Percentiles rank a stretch among this genome's conserved stretches.
phyloP scores from a whole-genome alignment of 1,284 basidiomycete species.

The Apiotrichum gracile region DNA sequence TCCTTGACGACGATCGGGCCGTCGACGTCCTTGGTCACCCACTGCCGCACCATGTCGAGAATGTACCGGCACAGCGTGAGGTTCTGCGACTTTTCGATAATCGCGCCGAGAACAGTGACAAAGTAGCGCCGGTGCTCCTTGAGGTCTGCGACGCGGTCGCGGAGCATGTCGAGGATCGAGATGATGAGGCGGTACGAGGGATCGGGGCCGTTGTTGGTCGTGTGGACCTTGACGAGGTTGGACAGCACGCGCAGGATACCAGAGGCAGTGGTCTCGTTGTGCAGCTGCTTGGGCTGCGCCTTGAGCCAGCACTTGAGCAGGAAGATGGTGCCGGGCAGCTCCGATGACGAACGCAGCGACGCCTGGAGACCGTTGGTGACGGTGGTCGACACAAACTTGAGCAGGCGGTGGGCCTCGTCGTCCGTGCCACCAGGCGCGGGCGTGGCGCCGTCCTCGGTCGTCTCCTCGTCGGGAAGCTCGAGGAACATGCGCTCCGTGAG shows the following conservation, averaged over 20 bases:
- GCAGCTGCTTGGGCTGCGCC: slow-evolving; percentile 62
- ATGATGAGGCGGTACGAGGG: slow-evolving; percentile 49
- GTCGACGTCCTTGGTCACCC: slow-evolving; percentile 78
- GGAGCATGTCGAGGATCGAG: slow-evolving; percentile 52
- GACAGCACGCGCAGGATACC: slow-evolving; percentile 78
- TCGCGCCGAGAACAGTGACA: slow-evolving; percentile 63
- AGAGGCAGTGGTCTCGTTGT: slow-evolving; percentile 73
- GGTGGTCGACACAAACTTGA: slow-evolving; percentile 66
- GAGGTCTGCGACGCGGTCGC: slow-evolving; percentile 51
- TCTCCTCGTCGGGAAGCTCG: slow-evolving; percentile 78
- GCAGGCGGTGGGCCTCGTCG: slow-evolving; percentile 67
- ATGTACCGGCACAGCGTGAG: slow-evolving; percentile 74
- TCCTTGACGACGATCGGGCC: slow-evolving; percentile 81
- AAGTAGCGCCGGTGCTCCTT: slow-evolving; percentile 60
- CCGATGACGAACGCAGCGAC: slow-evolving; percentile 32
- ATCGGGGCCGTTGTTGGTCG: slow-evolving; percentile 53
- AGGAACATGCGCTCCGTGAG: slow-evolving; percentile 80
- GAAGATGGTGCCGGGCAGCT: slow-evolving; percentile 70
- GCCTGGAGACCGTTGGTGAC: slow-evolving; percentile 63
- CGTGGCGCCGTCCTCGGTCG: slow-evolving; percentile 26
- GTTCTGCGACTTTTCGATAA: slow-evolving; percentile 92
- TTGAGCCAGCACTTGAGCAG: slow-evolving; percentile 87
- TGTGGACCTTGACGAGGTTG: slow-evolving; percentile 84
- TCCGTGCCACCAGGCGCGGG: slow-evolving; percentile 52
- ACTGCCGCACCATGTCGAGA: slow-evolving; percentile 78